Evolutionary conservation across 768 basidiomycete genomes (phyloP), one percentile per base, ranked within the genome.

Genomic region (Trametes elegans): DNA sequence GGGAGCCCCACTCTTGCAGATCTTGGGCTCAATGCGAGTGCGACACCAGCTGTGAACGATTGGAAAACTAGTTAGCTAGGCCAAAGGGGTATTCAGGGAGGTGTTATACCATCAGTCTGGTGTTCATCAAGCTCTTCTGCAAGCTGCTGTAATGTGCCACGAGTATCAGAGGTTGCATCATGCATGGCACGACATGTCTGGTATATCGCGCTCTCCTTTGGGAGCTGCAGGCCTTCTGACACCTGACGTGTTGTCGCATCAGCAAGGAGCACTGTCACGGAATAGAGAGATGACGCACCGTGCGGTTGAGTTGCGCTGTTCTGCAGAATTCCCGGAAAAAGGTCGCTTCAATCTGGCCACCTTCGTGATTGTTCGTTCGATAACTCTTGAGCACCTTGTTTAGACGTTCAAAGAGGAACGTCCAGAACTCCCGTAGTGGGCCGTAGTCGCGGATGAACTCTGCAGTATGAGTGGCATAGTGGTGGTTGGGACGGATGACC

Each of bases 361-460:
- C 57, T 5, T 43, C 61, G 13, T 64, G 68, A n/a, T 66, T 68
- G 34, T 65, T 69, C 0, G 63, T 62, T 3, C 59, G 42, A 42
- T 60, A 66, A n/a, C 57, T 49, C 57, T 71, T 71, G 34, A 71
- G 55, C 3, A 69, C 35, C 28, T 68, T 68, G 59, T 72, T 72
- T 10, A 72, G 45, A 0, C 70, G 60, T 35, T 72, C 71, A 23
- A 62, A 64, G 1, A 70, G 41, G 52, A 68, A 72, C 0, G 62
- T 64, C 70, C 71, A 75, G 48, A 74, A 75, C 7, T 64, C 64
- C 28, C 71, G 67, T 0, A 75, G 53, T 2, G 74, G 73, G 0
- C 75, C 71, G 48, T 65, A 75, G 39, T 71, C 67, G 1, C 54
- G 59, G 1, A 70, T 55, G 42, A 57, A 65, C 0, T 57, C 62